These are phyloP conservation scores for Xylaria hypoxylon DNA, from an alignment of 2,329 filamentous ascomycete species.

Conservation along the genomic window DNA sequence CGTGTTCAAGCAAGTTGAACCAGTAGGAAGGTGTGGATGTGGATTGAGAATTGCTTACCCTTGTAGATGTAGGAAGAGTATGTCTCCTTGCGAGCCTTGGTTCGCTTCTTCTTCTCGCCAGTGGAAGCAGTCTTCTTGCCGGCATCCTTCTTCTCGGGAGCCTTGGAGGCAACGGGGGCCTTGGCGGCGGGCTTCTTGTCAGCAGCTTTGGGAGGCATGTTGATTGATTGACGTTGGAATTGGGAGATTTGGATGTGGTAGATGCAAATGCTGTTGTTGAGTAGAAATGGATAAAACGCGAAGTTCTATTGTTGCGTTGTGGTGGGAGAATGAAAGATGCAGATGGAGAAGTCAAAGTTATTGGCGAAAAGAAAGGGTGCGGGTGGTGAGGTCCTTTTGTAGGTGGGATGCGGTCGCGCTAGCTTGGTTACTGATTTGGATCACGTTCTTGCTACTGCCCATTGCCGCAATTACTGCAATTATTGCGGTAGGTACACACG, in stretches of 20 bases:
- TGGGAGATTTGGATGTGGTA: constrained; percentile 38
- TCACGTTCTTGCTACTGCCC: constrained; percentile 33
- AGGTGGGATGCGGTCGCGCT: constrained; percentile 65
- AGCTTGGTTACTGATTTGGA: constrained; percentile 69
- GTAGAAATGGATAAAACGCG: constrained; percentile 45
- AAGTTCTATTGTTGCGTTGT: constrained; percentile 40
- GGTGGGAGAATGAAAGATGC: constrained; percentile 51
- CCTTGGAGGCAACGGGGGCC: constrained; percentile 81
- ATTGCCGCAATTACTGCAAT: constrained; percentile 19
- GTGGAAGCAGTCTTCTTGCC: constrained; percentile 99
- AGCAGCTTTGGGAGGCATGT: constrained; percentile 98
- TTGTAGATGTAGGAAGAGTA: constrained; percentile 99
- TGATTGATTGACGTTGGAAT: constrained; percentile 61
- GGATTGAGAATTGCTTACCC: constrained; percentile 68
- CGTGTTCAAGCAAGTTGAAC: background rate
- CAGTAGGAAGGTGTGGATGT: background rate
- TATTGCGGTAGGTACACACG: constrained; percentile 5
- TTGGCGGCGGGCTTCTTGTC: constrained; percentile 99
- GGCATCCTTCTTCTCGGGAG: constrained; percentile 97
- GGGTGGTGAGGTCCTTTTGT: constrained; percentile 70
- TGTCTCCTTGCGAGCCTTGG: constrained; percentile 99
- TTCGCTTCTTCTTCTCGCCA: constrained; percentile 99
- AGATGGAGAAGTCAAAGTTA: constrained; percentile 56
- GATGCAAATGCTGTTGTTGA: constrained; percentile 38
- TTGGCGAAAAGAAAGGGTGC: constrained; percentile 59